Evolutionary conservation across 495 filamentous ascomycete genomes (phyloP).

Genomic region (Margaritispora aquatica): DNA sequence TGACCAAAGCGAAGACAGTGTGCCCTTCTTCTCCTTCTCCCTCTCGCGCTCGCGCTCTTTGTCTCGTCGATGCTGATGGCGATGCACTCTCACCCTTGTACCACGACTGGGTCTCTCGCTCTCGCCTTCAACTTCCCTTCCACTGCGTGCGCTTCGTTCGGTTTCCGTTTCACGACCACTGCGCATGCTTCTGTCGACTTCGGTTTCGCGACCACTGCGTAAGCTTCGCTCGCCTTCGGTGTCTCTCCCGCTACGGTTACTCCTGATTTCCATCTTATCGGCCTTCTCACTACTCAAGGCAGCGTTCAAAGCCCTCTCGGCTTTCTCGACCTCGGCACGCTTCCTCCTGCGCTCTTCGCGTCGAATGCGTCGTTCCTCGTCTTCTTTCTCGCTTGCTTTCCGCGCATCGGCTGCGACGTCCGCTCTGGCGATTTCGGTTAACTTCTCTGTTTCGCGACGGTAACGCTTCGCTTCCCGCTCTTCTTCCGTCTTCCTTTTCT

Average conservation of each 20-base stretch:
- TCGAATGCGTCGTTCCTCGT: constrained; percentile 12
- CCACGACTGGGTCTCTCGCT: constrained; percentile 25
- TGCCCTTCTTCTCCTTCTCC: constrained; percentile 4
- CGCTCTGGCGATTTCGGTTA: constrained; percentile 12
- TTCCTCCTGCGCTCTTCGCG: constrained; percentile 15
- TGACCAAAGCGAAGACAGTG: constrained; percentile 17
- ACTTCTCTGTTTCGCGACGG: constrained; percentile 15
- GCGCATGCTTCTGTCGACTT: constrained; percentile 1
- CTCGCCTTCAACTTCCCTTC: background rate
- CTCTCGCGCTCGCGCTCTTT: constrained; percentile 11
- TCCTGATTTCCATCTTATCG: background rate
- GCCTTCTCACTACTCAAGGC: background rate
- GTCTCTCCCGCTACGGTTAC: background rate
- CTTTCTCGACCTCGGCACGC: constrained; percentile 14
- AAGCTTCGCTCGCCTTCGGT: constrained; percentile 1
- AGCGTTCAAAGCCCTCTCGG: background rate
- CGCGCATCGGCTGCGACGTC: constrained; percentile 17
- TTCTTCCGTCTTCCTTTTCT: constrained; percentile 10
- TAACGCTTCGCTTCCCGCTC: constrained; percentile 13
- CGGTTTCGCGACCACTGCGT: background rate
- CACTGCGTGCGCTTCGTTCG: too few species aligned
- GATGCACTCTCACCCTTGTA: constrained; percentile 2
- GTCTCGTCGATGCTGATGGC: constrained; percentile 11
- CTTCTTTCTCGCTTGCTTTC: constrained; percentile 14
- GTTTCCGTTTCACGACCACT: constrained; percentile 1